Conservation (phyloP, 2,329 filamentous ascomycete species). For the Colletotrichum navitas region DNA sequence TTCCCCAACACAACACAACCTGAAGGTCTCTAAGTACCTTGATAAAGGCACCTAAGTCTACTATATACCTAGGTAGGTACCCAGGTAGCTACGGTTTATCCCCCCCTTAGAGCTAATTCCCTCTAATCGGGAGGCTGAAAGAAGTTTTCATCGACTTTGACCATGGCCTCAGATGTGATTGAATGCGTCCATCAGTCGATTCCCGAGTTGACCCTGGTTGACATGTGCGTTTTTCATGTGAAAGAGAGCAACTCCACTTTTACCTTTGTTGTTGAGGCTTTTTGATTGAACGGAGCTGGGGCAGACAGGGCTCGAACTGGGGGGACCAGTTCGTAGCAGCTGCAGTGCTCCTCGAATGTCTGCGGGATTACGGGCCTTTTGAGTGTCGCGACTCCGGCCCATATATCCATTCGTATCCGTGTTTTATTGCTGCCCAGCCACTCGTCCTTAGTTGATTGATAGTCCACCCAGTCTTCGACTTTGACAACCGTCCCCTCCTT, state of each 20-base stretch:
- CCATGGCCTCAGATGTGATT: slow-evolving; percentile 23
- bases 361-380: slow-evolving; percentile 6
- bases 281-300: slow-evolving; percentile 33
- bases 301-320: slow-evolving; percentile 23
- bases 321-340: slow-evolving; percentile 7
- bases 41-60: neutral
- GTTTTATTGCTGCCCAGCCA: slow-evolving; percentile 26
- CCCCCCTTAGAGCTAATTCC: neutral
- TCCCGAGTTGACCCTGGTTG: slow-evolving; percentile 31
- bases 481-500: neutral
- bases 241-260: slow-evolving; percentile 38
- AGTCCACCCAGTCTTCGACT: neutral
- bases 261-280: slow-evolving; percentile 30
- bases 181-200: slow-evolving; percentile 33
- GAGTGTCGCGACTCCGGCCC: slow-evolving; percentile 19
- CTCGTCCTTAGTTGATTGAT: slow-evolving; percentile 3
- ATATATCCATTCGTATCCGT: slow-evolving; percentile 31
- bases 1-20: slow-evolving; percentile 18
- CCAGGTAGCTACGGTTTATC: too few species aligned
- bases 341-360: slow-evolving; percentile 11
- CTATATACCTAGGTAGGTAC: too few species aligned
- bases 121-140: neutral
- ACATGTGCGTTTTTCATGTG: slow-evolving; percentile 37
- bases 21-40: neutral
- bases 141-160: slow-evolving; percentile 11